A percentile compares a stretch with the other conserved stretches of the same genome.
Evolutionary conservation across 2,329 filamentous ascomycete species (phyloP).

Genomic region (Verticillium nubilum): DNA sequence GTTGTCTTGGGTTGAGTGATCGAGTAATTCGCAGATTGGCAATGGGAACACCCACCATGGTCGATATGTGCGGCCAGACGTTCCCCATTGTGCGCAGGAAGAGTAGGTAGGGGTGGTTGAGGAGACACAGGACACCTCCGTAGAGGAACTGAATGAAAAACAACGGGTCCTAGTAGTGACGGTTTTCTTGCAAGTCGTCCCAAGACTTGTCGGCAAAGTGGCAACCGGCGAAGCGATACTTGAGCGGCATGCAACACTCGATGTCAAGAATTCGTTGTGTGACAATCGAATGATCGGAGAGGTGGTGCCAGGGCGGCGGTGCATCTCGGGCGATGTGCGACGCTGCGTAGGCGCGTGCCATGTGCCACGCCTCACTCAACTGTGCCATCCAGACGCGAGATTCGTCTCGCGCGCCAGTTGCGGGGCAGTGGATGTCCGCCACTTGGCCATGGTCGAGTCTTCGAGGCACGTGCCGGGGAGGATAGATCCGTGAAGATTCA

Average conservation of each 20-base stretch:
- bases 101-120: constrained; percentile 49
- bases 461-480: constrained; percentile 1
- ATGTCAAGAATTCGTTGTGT: constrained; percentile 44
- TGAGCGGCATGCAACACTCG: constrained; percentile 43
- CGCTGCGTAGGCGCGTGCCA: constrained; percentile 39
- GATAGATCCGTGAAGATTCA: constrained; percentile 31
- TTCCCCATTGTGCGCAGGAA: constrained; percentile 17
- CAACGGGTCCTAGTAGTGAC: constrained; percentile 49
- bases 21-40: no score
- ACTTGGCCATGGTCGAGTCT: neutral
- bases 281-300: constrained; percentile 47
- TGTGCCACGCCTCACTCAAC: constrained; percentile 41
- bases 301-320: constrained; percentile 33
- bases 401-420: no score
- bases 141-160: constrained; percentile 47
- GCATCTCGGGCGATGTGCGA: constrained; percentile 36
- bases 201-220: constrained; percentile 35
- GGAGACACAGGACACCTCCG: constrained; percentile 44
- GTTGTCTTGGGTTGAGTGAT: no score
- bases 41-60: constrained; percentile 18
- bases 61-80: constrained; percentile 17
- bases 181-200: constrained; percentile 34
- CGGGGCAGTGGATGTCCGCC: neutral
- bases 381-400: constrained; percentile 27
- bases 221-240: constrained; percentile 43